phyloP scores from a whole-genome alignment of 2,329 filamentous ascomycete genomes.

The Microascus cirrosus region DNA sequence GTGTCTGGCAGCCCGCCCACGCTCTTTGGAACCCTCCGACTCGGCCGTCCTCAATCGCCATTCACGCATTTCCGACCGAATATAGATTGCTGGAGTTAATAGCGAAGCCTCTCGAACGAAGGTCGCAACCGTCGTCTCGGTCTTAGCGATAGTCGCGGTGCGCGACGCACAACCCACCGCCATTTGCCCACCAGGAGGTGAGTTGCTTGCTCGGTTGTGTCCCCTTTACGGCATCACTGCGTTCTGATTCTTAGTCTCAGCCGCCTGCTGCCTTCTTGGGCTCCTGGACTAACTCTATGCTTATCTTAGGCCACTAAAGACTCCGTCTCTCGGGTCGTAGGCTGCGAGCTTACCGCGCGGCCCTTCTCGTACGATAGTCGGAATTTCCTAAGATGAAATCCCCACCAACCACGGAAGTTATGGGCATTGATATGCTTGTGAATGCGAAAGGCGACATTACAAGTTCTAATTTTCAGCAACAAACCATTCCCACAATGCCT shows the following conservation, averaged over 20 bases:
- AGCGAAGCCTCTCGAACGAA: background rate
- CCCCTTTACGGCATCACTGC: background rate
- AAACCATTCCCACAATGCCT: constrained; percentile 9
- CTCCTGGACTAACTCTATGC: background rate
- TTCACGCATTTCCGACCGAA: background rate
- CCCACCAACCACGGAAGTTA: constrained; percentile 10
- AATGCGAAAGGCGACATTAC: constrained; percentile 9
- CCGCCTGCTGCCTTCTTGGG: background rate
- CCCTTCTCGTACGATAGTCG: background rate
- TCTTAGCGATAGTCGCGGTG: background rate
- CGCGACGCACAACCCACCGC: background rate
- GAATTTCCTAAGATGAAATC: constrained; percentile 7
- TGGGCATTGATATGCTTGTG: constrained; percentile 10
- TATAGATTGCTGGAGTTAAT: background rate
- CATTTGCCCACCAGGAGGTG: background rate
- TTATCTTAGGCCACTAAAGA: background rate
- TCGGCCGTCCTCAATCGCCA: background rate
- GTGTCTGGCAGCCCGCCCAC: background rate
- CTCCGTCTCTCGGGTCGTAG: background rate
- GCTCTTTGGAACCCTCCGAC: background rate
- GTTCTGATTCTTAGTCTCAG: background rate
- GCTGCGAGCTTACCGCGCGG: background rate
- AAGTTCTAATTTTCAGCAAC: constrained; percentile 10
- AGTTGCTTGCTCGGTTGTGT: background rate
- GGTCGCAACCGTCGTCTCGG: background rate